Evolutionary conservation across 1,139 yeast genomes (phyloP).

Genomic region (Geotrichum citri-aurantii): DNA sequence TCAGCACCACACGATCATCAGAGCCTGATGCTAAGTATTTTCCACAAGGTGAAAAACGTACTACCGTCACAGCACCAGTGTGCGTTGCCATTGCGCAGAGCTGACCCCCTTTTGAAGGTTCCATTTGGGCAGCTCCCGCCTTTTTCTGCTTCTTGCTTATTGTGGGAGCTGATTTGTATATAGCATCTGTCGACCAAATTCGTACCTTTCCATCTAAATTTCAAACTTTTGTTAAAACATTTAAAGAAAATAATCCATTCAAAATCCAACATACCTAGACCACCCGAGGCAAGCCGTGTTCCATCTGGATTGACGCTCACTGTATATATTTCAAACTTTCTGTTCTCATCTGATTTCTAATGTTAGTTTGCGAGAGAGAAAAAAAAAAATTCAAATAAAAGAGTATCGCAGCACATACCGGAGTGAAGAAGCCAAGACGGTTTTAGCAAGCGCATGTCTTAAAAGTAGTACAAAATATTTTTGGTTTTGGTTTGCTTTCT

Average conservation of each 20-base stretch:
- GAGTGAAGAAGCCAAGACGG: slow-evolving; percentile 17
- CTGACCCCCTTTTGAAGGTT: slow-evolving; percentile 4
- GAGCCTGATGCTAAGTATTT: slow-evolving; percentile 89
- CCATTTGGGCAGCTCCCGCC: background rate
- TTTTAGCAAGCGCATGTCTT: slow-evolving; percentile 13
- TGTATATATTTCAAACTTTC: slow-evolving; percentile 79
- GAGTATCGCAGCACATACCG: slow-evolving; percentile 3
- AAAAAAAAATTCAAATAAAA: too few species aligned
- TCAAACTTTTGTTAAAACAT: background rate
- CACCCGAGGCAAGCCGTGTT: slow-evolving; percentile 87
- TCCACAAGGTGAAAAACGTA: slow-evolving; percentile 89
- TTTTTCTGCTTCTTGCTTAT: slow-evolving; percentile 1
- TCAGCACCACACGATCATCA: slow-evolving; percentile 84
- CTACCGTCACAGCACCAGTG: slow-evolving; percentile 86
- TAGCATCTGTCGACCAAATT: slow-evolving; percentile 66
- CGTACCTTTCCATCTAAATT: slow-evolving; percentile 74
- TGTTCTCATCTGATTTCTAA: slow-evolving; percentile 57
- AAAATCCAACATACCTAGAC: slow-evolving; percentile 41
- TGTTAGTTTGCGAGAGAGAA: background rate
- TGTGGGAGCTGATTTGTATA: slow-evolving; percentile 7
- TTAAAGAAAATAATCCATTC: background rate
- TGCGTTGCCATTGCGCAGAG: slow-evolving; percentile 38
- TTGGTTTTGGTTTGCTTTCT: too few species aligned
- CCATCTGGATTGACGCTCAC: slow-evolving; percentile 80
- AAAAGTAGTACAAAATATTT: background rate